Evolutionary conservation across 225 moss, liverwort and hornwort species (phyloP), one percentile per base, ranked within the genome.

Genomic region (Pleurozium schreberi): DNA sequence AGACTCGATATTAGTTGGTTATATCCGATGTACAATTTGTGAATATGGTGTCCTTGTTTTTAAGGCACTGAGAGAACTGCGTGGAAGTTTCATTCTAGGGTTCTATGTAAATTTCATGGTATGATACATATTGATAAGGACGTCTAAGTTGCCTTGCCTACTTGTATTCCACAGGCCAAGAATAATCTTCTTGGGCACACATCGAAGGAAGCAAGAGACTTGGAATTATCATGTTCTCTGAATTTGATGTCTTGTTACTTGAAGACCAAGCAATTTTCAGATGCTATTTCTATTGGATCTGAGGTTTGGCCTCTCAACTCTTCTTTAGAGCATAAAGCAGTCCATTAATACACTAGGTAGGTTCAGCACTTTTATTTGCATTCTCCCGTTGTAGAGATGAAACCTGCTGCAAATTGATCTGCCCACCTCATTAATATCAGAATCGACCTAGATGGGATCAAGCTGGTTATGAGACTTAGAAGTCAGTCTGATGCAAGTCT

Each of bases 161-260:
- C 42, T 84, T 86, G 5, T 77, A 42, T 85, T 89, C 49, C 53
- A 64, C 95, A 99, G 98, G 97, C 96, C 84, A 97, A 96, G 88
- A 93, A 90, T 91, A 96, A 99, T 75, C 95, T 99, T 75, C 79
- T 63, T 81, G 95, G 93, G 63, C 92, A 93, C 52, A 73, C 89
- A 61, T 96, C 94, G 27, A 86, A 92, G 82, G 96, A 96, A 91
- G 96, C 96, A 45, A 93, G 90, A 85, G 94, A 90, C 83, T 93
- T 99, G 92, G 94, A 93, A 88, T 90, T 94, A n/a, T 93, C 97
- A 43, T 99, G 99, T 90, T 96, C 96, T 59, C 88, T 99, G 83
- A 99, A 99, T 86, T 92, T 99, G 84, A 97, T 99, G 99, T 97
- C 96, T 11, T 99, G 99, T 88, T 97, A 96, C 88, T 86, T 99